Evolutionary conservation across 257 asterid genomes (phyloP).

Genomic region (Solanum virginianum): DNA sequence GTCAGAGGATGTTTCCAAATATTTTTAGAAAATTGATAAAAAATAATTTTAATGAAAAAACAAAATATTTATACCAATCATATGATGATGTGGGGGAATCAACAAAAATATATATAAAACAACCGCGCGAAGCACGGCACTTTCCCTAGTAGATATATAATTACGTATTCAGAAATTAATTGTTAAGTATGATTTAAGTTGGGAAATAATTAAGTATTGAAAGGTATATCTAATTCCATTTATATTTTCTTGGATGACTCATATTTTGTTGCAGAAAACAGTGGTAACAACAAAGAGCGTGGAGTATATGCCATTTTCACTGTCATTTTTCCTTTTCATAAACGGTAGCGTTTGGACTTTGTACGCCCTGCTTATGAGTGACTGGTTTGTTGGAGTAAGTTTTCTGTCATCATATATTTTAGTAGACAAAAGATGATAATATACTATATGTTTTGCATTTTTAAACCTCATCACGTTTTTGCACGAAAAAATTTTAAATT

Average conservation of each 20-base stretch:
- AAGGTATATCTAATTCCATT: background rate
- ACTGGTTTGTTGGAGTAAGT: slow-evolving; percentile 80
- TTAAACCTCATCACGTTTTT: background rate
- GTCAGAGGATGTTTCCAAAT: too few species aligned
- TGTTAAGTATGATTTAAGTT: background rate
- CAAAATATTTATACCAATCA: too few species aligned
- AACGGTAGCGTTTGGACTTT: slow-evolving; percentile 75
- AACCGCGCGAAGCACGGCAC: too few species aligned
- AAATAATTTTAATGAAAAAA: too few species aligned
- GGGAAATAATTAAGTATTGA: background rate
- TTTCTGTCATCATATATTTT: background rate
- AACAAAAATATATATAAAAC: too few species aligned
- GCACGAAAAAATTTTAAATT: background rate
- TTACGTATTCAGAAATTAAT: too few species aligned
- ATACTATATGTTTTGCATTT: background rate
- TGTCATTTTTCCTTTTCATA: slow-evolving; percentile 55
- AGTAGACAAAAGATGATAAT: background rate
- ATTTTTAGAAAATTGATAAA: too few species aligned
- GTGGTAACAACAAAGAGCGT: slow-evolving; percentile 53
- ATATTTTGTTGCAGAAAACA: slow-evolving; percentile 31
- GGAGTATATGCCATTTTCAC: slow-evolving; percentile 77
- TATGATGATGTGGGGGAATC: too few species aligned
- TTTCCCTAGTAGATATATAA: too few species aligned
- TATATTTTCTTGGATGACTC: background rate
- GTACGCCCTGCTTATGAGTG: slow-evolving; percentile 45